These are phyloP conservation scores for Talaromyces nanjingensis DNA, from an alignment of 495 filamentous ascomycete genomes.

Conservation along the genomic window DNA sequence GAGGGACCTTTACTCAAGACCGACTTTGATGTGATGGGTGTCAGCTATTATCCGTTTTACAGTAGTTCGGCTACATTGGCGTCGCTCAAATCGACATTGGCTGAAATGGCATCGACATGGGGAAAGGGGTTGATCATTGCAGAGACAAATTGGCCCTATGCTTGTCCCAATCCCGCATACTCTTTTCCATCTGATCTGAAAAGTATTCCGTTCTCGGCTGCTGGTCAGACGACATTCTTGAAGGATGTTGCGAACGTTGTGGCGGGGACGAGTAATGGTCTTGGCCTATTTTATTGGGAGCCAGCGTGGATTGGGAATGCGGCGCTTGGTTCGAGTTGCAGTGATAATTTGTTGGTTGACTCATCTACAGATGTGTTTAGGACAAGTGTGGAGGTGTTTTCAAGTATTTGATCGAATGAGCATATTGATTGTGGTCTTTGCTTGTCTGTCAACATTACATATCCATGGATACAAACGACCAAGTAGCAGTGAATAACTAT, in stretches of 20 bases:
- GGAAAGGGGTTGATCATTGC: slow-evolving; percentile 55
- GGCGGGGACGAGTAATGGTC: slow-evolving; percentile 34
- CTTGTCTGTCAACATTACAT: background rate
- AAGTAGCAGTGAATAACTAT: background rate
- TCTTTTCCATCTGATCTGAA: slow-evolving; percentile 51
- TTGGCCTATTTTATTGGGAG: slow-evolving; percentile 66
- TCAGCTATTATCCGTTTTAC: slow-evolving; percentile 68
- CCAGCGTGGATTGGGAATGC: slow-evolving; percentile 62
- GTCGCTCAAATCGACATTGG: slow-evolving; percentile 46
- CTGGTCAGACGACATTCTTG: slow-evolving; percentile 53
- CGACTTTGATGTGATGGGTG: slow-evolving; percentile 63
- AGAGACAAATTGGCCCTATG: slow-evolving; percentile 62
- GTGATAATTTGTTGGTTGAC: slow-evolving; percentile 41
- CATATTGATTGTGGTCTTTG: background rate
- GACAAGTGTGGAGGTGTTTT: slow-evolving; percentile 25
- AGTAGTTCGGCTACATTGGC: slow-evolving; percentile 46
- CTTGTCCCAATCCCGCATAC: slow-evolving; percentile 47
- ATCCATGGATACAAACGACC: background rate
- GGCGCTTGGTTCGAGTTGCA: slow-evolving; percentile 48
- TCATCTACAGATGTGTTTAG: slow-evolving; percentile 21
- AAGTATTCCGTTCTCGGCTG: slow-evolving; percentile 51
- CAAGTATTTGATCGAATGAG: background rate
- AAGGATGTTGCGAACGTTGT: slow-evolving; percentile 48
- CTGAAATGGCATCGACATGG: slow-evolving; percentile 51
- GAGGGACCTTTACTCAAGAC: slow-evolving; percentile 42